Evolutionary conservation across 306 rosid species (phyloP).

Genomic region (Abrus pulchellus): DNA sequence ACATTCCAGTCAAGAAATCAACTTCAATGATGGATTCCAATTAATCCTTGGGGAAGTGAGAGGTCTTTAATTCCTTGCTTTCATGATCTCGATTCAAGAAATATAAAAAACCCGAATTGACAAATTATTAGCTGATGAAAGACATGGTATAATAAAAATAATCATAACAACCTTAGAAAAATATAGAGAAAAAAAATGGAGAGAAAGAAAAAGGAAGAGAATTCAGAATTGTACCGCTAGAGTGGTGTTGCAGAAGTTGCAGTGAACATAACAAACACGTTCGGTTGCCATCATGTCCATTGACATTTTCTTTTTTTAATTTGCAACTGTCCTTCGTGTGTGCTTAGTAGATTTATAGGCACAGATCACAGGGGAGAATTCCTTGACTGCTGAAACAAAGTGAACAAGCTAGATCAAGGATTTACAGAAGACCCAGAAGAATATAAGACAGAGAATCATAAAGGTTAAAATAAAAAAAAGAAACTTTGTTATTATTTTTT

Average conservation of each 20-base stretch:
- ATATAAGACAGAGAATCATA: slow-evolving; percentile 40
- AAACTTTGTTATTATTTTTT: slow-evolving; percentile 16
- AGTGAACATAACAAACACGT: slow-evolving; percentile 99
- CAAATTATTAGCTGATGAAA: slow-evolving; percentile 58
- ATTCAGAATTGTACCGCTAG: slow-evolving; percentile 83
- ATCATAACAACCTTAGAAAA: slow-evolving; percentile 38
- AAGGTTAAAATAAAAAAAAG: slow-evolving; percentile 26
- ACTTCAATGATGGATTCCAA: slow-evolving; percentile 40
- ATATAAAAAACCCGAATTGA: slow-evolving; percentile 32
- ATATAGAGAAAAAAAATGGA: not conserved
- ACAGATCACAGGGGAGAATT: slow-evolving; percentile 55
- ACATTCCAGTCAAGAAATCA: slow-evolving; percentile 40
- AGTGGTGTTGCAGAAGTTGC: slow-evolving; percentile 99
- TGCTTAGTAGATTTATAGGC: slow-evolving; percentile 49
- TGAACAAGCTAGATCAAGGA: slow-evolving; percentile 49
- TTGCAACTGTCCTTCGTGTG: slow-evolving; percentile 40
- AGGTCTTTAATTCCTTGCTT: slow-evolving; percentile 26
- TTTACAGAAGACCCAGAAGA: slow-evolving; percentile 45
- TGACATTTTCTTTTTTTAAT: slow-evolving; percentile 61
- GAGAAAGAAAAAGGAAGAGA: slow-evolving; percentile 34
- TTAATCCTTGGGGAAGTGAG: slow-evolving; percentile 33
- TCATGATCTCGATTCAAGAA: slow-evolving; percentile 41
- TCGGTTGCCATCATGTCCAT: slow-evolving; percentile 93
- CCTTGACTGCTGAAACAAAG: slow-evolving; percentile 47
- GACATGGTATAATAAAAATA: slow-evolving; percentile 40